These are phyloP conservation scores for Plantago coronopus DNA, from an alignment of 305 asterid species.

Conservation along the genomic window DNA sequence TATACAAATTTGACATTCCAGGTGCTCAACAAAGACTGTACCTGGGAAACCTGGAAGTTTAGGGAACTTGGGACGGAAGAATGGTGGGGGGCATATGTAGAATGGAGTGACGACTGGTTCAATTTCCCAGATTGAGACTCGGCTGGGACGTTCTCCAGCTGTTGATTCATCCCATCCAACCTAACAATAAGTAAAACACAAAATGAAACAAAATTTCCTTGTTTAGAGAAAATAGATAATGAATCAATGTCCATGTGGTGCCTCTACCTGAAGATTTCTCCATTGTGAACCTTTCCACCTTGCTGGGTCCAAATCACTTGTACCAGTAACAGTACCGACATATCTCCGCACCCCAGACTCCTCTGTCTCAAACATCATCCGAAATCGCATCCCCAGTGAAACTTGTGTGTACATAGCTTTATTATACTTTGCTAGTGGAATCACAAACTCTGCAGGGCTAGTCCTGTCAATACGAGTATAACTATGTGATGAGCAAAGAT, in stretches of 20 bases:
- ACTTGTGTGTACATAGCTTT: conserved; percentile 88
- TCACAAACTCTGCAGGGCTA: conserved; percentile 88
- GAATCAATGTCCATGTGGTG: conserved; percentile 1
- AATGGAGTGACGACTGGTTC: conserved; percentile 92
- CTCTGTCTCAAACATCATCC: conserved; percentile 98
- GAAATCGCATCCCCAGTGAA: conserved; percentile 78
- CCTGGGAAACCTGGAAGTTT: conserved; percentile 76
- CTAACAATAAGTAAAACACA: conserved; percentile 34
- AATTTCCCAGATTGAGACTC: conserved; percentile 90
- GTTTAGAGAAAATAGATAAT: not conserved
- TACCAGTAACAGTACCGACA: conserved; percentile 88
- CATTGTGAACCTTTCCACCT: conserved; percentile 95
- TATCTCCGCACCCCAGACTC: conserved; percentile 90
- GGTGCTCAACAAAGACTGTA: conserved; percentile 20
- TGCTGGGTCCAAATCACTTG: conserved; percentile 73
- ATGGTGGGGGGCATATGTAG: conserved; percentile 93
- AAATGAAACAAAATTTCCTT: not conserved
- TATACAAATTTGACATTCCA: not conserved
- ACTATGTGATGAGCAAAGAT: conserved; percentile 1
- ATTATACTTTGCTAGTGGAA: conserved; percentile 91
- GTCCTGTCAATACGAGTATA: conserved; percentile 50
- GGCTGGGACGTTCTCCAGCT: conserved; percentile 88
- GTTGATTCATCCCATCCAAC: conserved; percentile 99
- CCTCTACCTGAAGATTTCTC: conserved; percentile 90
- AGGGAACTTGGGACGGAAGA: conserved; percentile 79